Conservation (phyloP, 202 grass and related monocot genomes). For the Saccharum hybrid region DNA sequence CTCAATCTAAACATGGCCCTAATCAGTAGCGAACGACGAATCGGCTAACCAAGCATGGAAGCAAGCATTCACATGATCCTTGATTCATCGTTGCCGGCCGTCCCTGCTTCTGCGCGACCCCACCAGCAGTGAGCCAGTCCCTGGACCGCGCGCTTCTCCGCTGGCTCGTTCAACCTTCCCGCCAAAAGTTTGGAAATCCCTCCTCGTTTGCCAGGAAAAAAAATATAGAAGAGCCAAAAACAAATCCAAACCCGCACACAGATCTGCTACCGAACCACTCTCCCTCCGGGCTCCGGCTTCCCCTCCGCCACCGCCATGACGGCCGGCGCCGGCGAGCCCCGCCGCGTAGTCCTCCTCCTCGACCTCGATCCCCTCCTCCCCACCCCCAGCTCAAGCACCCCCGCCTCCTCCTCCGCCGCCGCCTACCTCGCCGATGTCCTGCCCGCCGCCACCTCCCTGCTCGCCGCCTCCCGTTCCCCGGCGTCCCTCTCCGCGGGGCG, state of each 20-base stretch:
- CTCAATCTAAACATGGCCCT: too few relatives aligned
- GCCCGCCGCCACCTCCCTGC: constrained; percentile 47
- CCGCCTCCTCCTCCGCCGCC: constrained; percentile 2
- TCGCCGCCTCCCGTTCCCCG: constrained; percentile 38
- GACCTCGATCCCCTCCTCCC: constrained; percentile 71
- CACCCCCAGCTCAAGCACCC: constrained; percentile 27
- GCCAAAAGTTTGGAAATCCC: constrained; percentile 58
- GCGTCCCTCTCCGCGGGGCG: constrained; percentile 54
- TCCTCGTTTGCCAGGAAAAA: not conserved
- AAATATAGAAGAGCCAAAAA: not conserved
- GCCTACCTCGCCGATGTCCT: constrained; percentile 60
- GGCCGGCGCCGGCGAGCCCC: constrained; percentile 46
- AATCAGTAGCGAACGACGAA: too few relatives aligned
- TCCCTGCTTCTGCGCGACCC: not conserved
- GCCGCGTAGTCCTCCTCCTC: constrained; percentile 76
- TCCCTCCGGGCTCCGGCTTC: not conserved
- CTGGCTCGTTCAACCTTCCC: constrained; percentile 51
- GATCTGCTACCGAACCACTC: constrained; percentile 31
- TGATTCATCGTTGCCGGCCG: too few relatives aligned
- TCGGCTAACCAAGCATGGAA: too few relatives aligned
- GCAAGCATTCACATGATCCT: too few relatives aligned
- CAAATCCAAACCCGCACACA: constrained; percentile 24
- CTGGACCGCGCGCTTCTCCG: constrained; percentile 8
- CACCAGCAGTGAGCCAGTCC: not conserved
- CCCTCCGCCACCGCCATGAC: constrained; percentile 45